A percentile compares a stretch with the other conserved stretches of the same genome.
These are phyloP conservation scores for Taphrina confusa DNA, from an alignment of 1,139 yeast species.

Conservation along the genomic window DNA sequence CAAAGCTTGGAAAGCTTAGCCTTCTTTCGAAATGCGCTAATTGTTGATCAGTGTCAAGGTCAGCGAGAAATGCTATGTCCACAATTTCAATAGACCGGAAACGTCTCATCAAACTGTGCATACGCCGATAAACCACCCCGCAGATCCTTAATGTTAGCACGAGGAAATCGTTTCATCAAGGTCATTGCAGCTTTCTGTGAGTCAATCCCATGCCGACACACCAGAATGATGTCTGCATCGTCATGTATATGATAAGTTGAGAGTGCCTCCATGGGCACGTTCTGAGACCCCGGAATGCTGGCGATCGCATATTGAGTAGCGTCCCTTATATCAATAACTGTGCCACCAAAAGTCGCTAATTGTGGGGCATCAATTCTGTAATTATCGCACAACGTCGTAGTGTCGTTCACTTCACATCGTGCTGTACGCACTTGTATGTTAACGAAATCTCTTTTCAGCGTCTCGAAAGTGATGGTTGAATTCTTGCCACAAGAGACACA, in stretches of 20 bases:
- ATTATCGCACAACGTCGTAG: slow-evolving; percentile 61
- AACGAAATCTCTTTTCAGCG: slow-evolving; percentile 52
- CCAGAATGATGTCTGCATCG: slow-evolving; percentile 48
- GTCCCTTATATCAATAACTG: slow-evolving; percentile 79
- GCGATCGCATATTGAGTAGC: slow-evolving; percentile 71
- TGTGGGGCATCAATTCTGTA: slow-evolving; percentile 51
- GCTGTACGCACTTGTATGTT: too few relatives aligned
- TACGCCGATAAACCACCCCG: slow-evolving; percentile 77
- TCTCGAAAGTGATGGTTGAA: slow-evolving; percentile 52
- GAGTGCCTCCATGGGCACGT: slow-evolving; percentile 61
- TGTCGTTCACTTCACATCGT: slow-evolving; percentile 53
- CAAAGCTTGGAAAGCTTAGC: too few relatives aligned
- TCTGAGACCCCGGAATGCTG: slow-evolving; percentile 60
- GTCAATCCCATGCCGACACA: slow-evolving; percentile 90
- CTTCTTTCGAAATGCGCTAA: too few relatives aligned
- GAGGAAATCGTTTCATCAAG: slow-evolving; percentile 56
- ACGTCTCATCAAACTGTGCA: slow-evolving; percentile 61
- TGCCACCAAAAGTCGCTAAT: slow-evolving; percentile 48
- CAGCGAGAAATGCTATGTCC: not conserved
- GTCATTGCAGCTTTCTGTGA: slow-evolving; percentile 73
- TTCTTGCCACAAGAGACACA: slow-evolving; percentile 69
- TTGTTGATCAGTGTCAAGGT: too few relatives aligned
- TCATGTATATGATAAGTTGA: slow-evolving; percentile 12
- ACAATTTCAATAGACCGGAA: slow-evolving; percentile 66
- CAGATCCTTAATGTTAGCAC: slow-evolving; percentile 60